phyloP scores from a whole-genome alignment of 2,329 filamentous ascomycete genomes.

The Phyllosticta paracitricarpa region DNA sequence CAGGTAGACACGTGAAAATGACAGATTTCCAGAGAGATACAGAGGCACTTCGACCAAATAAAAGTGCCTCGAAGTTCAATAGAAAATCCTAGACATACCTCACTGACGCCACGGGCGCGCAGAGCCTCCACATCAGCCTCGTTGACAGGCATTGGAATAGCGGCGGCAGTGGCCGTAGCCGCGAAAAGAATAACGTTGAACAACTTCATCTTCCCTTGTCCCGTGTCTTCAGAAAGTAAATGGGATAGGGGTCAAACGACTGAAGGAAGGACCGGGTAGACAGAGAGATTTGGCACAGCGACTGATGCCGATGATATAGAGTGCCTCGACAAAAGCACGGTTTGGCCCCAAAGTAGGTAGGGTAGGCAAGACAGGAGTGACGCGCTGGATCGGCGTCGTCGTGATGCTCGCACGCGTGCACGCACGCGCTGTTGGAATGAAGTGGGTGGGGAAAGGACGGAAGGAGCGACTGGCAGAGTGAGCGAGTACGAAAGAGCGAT shows the following conservation, averaged over 20 bases:
- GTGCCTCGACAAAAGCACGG: background rate
- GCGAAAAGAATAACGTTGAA: background rate
- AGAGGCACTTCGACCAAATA: background rate
- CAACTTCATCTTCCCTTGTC: background rate
- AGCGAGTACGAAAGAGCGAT: background rate
- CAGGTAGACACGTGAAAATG: background rate
- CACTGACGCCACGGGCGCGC: slow-evolving; percentile 17
- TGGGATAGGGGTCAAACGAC: background rate
- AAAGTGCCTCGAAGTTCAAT: background rate
- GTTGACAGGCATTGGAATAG: background rate
- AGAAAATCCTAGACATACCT: slow-evolving; percentile 12
- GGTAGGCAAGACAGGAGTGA: background rate
- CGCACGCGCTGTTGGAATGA: background rate
- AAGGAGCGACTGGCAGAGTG: background rate
- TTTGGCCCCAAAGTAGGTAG: background rate
- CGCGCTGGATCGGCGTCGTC: background rate
- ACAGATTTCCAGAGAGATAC: background rate
- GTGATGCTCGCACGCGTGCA: background rate
- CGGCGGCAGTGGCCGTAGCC: background rate
- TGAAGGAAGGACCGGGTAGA: background rate
- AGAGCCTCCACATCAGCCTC: slow-evolving; percentile 7
- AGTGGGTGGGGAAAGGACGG: background rate
- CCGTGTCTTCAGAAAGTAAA: background rate
- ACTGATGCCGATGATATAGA: background rate
- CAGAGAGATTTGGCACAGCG: background rate